These are phyloP conservation scores for Calonectria ilicicola DNA, from an alignment of 2,329 filamentous ascomycete genomes.

Conservation along the genomic window DNA sequence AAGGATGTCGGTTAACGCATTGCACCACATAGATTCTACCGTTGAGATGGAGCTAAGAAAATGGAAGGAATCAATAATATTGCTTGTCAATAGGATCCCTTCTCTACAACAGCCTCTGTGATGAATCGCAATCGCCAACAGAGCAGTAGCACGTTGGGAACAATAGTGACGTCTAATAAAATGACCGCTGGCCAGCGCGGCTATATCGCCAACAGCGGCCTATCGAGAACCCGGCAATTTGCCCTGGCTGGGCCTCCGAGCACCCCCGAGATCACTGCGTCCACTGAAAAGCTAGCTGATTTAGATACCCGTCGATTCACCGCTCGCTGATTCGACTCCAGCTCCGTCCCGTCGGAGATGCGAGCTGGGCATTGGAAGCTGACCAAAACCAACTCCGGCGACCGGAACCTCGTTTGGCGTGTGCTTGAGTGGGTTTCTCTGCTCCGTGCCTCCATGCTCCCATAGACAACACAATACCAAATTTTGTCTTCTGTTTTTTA, in stretches of 20 bases:
- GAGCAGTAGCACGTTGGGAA: neutral
- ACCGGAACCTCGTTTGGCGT: slow-evolving; percentile 35
- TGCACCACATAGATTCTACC: neutral
- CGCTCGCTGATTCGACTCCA: slow-evolving; percentile 22
- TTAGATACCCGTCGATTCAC: slow-evolving; percentile 10
- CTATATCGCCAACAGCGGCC: neutral
- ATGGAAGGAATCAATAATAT: too few species aligned
- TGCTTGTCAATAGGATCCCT: neutral
- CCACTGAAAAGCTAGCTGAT: slow-evolving; percentile 24
- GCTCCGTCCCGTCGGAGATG: slow-evolving; percentile 10
- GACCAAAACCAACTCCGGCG: slow-evolving; percentile 32
- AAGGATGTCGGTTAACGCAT: neutral
- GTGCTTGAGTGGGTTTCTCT: slow-evolving; percentile 25
- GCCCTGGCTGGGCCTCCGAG: neutral
- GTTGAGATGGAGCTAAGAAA: neutral
- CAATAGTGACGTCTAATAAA: neutral
- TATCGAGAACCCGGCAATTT: neutral
- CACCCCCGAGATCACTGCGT: neutral
- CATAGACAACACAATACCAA: slow-evolving; percentile 6
- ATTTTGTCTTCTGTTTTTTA: neutral
- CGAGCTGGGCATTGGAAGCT: neutral
- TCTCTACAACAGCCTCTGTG: neutral
- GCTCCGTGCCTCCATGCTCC: slow-evolving; percentile 3
- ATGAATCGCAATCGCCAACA: neutral
- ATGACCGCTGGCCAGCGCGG: neutral